Base-by-base conservation (phyloP, 2,329 filamentous ascomycete genomes). In the Cercospora berteroae region DNA sequence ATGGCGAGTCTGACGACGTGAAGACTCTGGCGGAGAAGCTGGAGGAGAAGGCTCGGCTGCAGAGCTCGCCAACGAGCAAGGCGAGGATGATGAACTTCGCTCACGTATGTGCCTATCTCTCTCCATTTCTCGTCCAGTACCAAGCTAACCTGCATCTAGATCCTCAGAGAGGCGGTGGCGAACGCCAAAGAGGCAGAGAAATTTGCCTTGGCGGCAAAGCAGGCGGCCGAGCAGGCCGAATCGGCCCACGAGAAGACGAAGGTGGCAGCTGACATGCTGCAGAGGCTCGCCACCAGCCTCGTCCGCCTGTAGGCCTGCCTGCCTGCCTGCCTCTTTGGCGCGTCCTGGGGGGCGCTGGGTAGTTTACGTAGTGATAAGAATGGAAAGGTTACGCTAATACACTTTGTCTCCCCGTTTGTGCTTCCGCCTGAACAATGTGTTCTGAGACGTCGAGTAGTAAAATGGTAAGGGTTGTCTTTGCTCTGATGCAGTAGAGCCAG, bases 231-330 rank as follows among this genome's bases (percentile, higher is more conserved):
- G 16, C 64, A 67, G 27, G 75, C 75, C 7, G 70, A 72, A 48
- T 36, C 71, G 27, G 69, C 70, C 2, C 75, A 76, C 58, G 70
- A 73, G 65, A 74, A 75, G 71, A 73, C 73, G 1, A 69, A 70
- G 64, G 70, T 71, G 67, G 70, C 66, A n/a, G 61, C 75, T 7
- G 69, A 71, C 13, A 73, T 74, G 70, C 50, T 73, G 52, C 63
- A 66, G 18, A 66, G 63, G 18, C 66, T 72, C 31, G 65, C 65
- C 36, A 64, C 60, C 23, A 60, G 60, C n/a, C 31, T 67, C 39
- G 60, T 64, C 23, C 29, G 44, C 44, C 44, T 42, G 36, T 23
- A 48, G n/a, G 36, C 36, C 36, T 6, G 36, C 42, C 42, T 50
- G 36, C 42, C 42, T 50, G 44, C 44, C 20, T 50, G 44, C 44